Evolutionary conservation across 2,329 filamentous ascomycete genomes (phyloP), one percentile per base, ranked within the genome.

Genomic region (Orbilia ellipsospora): DNA sequence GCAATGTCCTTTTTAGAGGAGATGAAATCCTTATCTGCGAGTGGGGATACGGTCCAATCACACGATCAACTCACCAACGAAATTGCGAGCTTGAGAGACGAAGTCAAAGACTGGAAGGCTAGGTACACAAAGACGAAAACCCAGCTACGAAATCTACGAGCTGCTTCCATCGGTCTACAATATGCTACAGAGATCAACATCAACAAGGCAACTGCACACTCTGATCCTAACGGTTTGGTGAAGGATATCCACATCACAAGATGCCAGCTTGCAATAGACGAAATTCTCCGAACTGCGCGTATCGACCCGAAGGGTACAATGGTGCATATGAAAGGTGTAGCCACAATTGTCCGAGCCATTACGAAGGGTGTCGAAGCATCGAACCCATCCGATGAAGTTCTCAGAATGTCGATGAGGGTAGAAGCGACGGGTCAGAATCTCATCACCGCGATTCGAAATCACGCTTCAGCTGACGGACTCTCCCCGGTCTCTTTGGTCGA

Each of bases 351-450:
- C 61, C 90, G 94, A 73, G 88, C 90, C 75, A 94, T 99, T 78
- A 93, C 91, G 20, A 91, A 92, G 80, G 93, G 95, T 78, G 88
- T 97, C 28, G 89, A 90, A 63, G 86, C 52, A 18, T 12, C 67
- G 31, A 59, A 64, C 28, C 52, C 87, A 15, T 77, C 85, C 44
- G 87, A 88, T 77, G 85, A 90, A 77, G 88, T 89, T 78, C 84
- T 86, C 28, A 93, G 90, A 82, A 86, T 96, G 75, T 96, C 92
- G 83, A 87, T 88, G 59, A 90, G 90, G 72, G 91, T 98, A 2
- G 96, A 93, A n/a, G 90, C 91, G 1, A 96, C 94, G 0, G 94
- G 95, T 57, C 98, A 98, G 85, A 95, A 94, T 80, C 86, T 99
- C 70, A 97, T 98, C 80, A 98, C 94, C 1, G 93, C 94, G 0